A percentile compares a stretch with the other conserved stretches of the same genome.
Conservation (phyloP, 306 rosid genomes). For the Dalbergia oliveri region DNA sequence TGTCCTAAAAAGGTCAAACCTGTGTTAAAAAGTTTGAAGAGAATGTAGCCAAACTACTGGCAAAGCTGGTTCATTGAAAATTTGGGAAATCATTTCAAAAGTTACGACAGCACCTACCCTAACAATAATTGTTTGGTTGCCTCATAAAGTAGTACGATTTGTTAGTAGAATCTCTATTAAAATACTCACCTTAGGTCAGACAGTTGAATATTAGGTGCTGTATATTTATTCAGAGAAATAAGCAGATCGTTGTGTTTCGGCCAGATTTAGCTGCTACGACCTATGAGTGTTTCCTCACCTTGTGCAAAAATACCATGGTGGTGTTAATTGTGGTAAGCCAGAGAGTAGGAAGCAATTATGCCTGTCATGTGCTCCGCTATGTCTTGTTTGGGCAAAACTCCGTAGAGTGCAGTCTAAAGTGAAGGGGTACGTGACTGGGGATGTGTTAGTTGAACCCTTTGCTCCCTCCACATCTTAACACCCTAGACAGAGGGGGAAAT, state of each 20-base stretch:
- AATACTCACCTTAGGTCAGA: not conserved
- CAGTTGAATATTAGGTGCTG: conserved; percentile 28
- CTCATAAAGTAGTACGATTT: not conserved
- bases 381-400: too few species aligned
- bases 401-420: too few species aligned
- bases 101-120: not conserved
- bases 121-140: not conserved
- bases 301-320: not conserved
- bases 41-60: conserved; percentile 1
- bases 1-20: conserved; percentile 12
- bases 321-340: not conserved
- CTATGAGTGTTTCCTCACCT: too few species aligned
- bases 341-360: too few species aligned
- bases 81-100: conserved; percentile 4
- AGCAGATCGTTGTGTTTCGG: conserved; percentile 9
- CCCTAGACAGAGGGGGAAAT: too few species aligned
- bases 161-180: not conserved
- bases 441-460: too few species aligned
- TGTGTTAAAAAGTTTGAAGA: not conserved
- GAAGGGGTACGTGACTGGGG: too few species aligned
- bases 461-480: too few species aligned
- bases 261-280: not conserved
- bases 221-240: not conserved
- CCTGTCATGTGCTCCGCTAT: too few species aligned
- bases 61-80: conserved; percentile 2